phyloP scores from a whole-genome alignment of 495 filamentous ascomycete species.

The Trichoderma erinaceum region DNA sequence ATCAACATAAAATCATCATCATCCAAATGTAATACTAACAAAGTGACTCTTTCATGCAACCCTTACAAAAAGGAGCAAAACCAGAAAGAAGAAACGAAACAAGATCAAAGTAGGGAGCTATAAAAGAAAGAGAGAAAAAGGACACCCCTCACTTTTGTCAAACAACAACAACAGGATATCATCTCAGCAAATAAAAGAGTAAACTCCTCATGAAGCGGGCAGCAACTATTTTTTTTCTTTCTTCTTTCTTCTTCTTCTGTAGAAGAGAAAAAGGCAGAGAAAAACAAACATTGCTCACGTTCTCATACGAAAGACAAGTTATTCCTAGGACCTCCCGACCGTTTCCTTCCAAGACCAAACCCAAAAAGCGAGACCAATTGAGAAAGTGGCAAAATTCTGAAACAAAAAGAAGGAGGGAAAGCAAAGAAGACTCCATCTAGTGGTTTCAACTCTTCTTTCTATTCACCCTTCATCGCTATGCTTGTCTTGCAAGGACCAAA shows the following conservation, averaged over 20 bases:
- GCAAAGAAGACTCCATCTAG: neutral
- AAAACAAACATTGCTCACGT: neutral
- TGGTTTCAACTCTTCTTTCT: neutral
- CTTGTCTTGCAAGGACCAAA: too few relatives aligned
- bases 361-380: neutral
- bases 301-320: neutral
- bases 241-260: neutral
- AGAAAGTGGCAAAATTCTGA: neutral
- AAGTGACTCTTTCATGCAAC: neutral
- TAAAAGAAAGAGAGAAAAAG: neutral
- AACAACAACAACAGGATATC: conserved; percentile 1
- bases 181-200: neutral
- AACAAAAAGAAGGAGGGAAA: neutral
- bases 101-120: neutral
- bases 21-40: neutral
- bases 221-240: neutral
- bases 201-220: neutral
- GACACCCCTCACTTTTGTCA: neutral
- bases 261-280: neutral
- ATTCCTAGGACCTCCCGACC: neutral
- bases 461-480: neutral
- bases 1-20: neutral
- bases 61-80: neutral
- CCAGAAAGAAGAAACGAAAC: neutral
- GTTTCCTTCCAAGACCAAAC: conserved; percentile 3